Conservation (phyloP, 2,329 filamentous ascomycete species). For the Lojkania enalia region DNA sequence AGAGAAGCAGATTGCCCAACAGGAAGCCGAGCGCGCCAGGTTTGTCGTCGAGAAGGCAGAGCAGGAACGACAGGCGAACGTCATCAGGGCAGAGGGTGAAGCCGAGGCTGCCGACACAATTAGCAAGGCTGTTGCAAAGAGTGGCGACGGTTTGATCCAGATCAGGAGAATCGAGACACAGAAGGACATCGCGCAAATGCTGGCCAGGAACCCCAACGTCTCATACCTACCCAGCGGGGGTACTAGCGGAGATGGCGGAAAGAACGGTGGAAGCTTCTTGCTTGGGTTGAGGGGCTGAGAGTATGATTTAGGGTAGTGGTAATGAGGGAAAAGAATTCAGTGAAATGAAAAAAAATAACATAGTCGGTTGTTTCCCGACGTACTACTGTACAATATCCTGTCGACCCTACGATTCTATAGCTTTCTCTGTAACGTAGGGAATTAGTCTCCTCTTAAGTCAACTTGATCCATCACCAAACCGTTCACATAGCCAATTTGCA, state of each 20-base stretch:
- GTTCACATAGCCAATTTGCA: no score
- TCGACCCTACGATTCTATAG: conserved; percentile 16
- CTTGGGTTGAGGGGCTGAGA: conserved; percentile 62
- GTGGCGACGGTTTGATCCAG: conserved; percentile 89
- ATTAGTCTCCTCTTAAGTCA: conserved; percentile 42
- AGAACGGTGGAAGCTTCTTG: conserved; percentile 65
- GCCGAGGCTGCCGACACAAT: conserved; percentile 96
- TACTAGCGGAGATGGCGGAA: conserved; percentile 59
- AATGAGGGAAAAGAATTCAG: neutral
- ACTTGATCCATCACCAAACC: no score
- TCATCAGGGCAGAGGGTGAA: conserved; percentile 97
- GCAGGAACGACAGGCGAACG: conserved; percentile 97
- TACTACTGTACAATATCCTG: conserved; percentile 38
- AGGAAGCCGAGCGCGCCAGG: conserved; percentile 93
- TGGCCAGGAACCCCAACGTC: conserved; percentile 91
- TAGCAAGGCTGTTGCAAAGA: conserved; percentile 88
- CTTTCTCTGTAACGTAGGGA: conserved; percentile 38
- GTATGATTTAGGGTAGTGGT: neutral
- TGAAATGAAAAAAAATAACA: conserved; percentile 20
- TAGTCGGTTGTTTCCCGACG: conserved; percentile 25
- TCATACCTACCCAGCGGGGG: conserved; percentile 83
- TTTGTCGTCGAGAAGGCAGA: conserved; percentile 99
- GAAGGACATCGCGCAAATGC: conserved; percentile 89
- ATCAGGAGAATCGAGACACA: conserved; percentile 97
- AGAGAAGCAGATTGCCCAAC: conserved; percentile 99